Evolutionary conservation across 2,329 filamentous ascomycete species (phyloP).

Genomic region (Nemania serpens): DNA sequence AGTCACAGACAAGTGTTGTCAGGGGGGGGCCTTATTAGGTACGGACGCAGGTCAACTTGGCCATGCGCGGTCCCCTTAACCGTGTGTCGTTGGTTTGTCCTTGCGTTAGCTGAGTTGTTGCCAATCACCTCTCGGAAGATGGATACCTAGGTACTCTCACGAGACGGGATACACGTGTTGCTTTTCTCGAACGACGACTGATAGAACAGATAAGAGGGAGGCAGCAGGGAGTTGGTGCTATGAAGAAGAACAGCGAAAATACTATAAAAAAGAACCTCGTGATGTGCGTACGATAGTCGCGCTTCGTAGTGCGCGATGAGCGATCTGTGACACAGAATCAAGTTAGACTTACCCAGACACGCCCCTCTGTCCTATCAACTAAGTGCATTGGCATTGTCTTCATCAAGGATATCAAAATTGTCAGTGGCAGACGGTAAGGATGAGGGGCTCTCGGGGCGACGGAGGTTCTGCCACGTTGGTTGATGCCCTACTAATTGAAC

Average conservation of each 20-base stretch:
- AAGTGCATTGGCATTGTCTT: background rate
- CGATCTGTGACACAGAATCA: constrained; percentile 3
- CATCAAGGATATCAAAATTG: background rate
- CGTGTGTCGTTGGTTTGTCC: constrained; percentile 16
- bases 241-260: too few species aligned
- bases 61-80: constrained; percentile 10
- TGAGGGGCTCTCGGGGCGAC: constrained; percentile 16
- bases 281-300: constrained; percentile 10
- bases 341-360: constrained; percentile 6
- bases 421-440: constrained; percentile 12
- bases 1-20: constrained; percentile 1
- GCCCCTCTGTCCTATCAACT: background rate
- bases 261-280: constrained; percentile 6
- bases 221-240: background rate
- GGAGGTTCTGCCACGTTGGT: constrained; percentile 38
- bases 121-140: constrained; percentile 5
- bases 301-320: constrained; percentile 11
- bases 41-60: constrained; percentile 27
- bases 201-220: background rate
- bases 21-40: constrained; percentile 22
- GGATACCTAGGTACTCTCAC: constrained; percentile 9
- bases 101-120: constrained; percentile 12
- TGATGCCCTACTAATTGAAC: constrained; percentile 26
- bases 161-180: constrained; percentile 21
- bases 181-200: constrained; percentile 3